Conservation (phyloP, 371 early-diverging fungal genomes). For the Mucor sp. region DNA sequence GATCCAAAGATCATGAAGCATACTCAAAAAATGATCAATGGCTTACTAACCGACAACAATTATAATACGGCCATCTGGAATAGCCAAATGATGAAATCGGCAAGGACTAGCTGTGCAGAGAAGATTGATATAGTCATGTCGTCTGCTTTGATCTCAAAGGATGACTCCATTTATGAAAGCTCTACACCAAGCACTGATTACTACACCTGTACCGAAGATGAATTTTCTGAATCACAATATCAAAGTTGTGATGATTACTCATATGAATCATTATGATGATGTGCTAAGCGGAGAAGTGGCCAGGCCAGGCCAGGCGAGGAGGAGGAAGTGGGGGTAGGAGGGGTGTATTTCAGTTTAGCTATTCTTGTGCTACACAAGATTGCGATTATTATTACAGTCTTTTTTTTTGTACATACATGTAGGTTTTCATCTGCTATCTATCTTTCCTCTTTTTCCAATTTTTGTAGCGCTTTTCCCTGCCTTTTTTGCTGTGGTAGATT, state of each 20-base stretch:
- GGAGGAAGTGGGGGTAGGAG: background rate
- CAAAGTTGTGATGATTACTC: background rate
- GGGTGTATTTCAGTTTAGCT: background rate
- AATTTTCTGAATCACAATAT: background rate
- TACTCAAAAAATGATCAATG: background rate
- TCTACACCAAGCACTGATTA: background rate
- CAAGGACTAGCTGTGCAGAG: background rate
- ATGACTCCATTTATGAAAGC: background rate
- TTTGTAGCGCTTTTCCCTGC: background rate
- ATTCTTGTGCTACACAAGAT: background rate
- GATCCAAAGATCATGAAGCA: background rate
- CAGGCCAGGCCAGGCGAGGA: too few relatives aligned
- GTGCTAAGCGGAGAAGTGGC: background rate
- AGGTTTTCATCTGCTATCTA: background rate
- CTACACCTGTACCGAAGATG: background rate
- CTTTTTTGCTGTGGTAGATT: background rate
- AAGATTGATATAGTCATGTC: background rate
- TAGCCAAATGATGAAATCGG: background rate
- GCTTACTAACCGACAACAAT: background rate
- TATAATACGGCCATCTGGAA: background rate
- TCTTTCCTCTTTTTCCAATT: background rate
- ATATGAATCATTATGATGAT: slow-evolving; percentile 3
- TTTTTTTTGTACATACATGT: background rate
- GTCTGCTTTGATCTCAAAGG: background rate
- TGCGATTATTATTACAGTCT: background rate